Evolutionary conservation across 257 asterid species (phyloP), one percentile per base, ranked within the genome.

Genomic region (Ilex aquifolium): DNA sequence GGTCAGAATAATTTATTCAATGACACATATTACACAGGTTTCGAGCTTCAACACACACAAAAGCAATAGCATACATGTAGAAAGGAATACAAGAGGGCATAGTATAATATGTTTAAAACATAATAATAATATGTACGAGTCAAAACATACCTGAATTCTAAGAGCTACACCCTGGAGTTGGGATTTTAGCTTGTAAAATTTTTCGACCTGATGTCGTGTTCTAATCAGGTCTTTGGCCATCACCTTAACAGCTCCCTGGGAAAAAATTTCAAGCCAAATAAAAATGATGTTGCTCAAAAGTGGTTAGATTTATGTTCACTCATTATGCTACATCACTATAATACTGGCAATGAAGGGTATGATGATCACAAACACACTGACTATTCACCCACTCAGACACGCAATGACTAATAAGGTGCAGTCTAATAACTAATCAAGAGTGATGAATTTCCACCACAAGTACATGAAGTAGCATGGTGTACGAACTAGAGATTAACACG

Each of bases 141-240:
- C 42, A 36, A 36, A 55, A 57, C 44, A 50, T 73, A 88, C 96
- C 98, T 91, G 98, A 62, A 91, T 91, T 82, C 98, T 83, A 70
- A 91, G 96, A 48, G 98, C 86, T 64, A 91, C 96, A 27, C 98
- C 98, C 81, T 88, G 96, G 68, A 91, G 96, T 80, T 91, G 98
- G 71, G 98, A 91, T 75, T 91, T 91, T 57, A 91, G 92, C 85
- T 91, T 91, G 79, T 88, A 91, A 74, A 91, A 91, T 74, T 91
- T 91, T 72, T 91, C 98, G 67, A 91, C 55, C 76, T 91, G 98
- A 76, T 91, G 98, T 29, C 98, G 72, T 62, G 98, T 91, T 78
- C 98, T 88, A 76, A 91, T 88, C 58, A 91, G 98, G 82, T 91
- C 98, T 78, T 91, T 91, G 44, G 98, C 98, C 98, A 91, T 91